These are phyloP conservation scores for Peniophora sp. DNA, from an alignment of 1,284 basidiomycete genomes.

Conservation along the genomic window DNA sequence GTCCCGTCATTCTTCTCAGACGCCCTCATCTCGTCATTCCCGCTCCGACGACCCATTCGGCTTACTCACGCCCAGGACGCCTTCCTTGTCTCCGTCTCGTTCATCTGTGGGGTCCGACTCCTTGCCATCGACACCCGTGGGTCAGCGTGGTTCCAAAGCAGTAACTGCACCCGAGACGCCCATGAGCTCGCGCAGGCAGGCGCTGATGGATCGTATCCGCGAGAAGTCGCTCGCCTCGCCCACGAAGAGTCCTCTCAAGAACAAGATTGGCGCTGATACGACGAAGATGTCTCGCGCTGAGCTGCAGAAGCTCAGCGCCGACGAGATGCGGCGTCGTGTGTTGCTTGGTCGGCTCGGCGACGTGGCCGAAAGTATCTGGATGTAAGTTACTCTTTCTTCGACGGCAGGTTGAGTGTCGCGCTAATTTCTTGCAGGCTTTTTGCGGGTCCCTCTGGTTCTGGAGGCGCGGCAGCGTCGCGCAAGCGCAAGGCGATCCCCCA, in stretches of 20 bases:
- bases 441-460: slow-evolving; percentile 43
- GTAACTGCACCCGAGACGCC: slow-evolving; percentile 58
- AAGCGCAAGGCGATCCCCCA: slow-evolving; percentile 62
- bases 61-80: slow-evolving; percentile 23
- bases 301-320: slow-evolving; percentile 62
- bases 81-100: slow-evolving; percentile 19
- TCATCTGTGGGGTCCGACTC: slow-evolving; percentile 25
- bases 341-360: slow-evolving; percentile 67
- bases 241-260: slow-evolving; percentile 40
- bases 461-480: slow-evolving; percentile 41
- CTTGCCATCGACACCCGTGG: slow-evolving; percentile 57
- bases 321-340: slow-evolving; percentile 66
- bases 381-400: slow-evolving; percentile 37
- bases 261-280: slow-evolving; percentile 23
- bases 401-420: slow-evolving; percentile 1
- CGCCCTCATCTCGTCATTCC: slow-evolving; percentile 22
- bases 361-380: slow-evolving; percentile 81
- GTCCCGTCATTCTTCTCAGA: slow-evolving; percentile 28
- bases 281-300: slow-evolving; percentile 51
- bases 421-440: slow-evolving; percentile 47
- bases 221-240: slow-evolving; percentile 62
- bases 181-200: slow-evolving; percentile 62
- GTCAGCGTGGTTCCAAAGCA: slow-evolving; percentile 47
- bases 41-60: slow-evolving; percentile 15
- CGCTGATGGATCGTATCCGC: slow-evolving; percentile 71